Evolutionary conservation across 2,329 filamentous ascomycete species (phyloP).

Genomic region (Xylaria sp.): DNA sequence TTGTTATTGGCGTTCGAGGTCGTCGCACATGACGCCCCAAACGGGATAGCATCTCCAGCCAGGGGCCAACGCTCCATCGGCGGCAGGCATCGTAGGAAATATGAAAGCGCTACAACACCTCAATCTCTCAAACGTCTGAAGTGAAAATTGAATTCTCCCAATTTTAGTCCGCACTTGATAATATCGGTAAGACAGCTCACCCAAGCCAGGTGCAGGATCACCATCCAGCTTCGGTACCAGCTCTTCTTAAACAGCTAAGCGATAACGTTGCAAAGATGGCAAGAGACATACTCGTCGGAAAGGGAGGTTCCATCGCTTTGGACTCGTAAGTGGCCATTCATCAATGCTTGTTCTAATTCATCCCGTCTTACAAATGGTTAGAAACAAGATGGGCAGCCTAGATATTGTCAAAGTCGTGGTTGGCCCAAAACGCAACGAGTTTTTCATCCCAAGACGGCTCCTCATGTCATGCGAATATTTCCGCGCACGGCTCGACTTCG

Average conservation of each 20-base stretch:
- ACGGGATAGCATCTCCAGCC: conserved; percentile 11
- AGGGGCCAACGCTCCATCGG: conserved; percentile 6
- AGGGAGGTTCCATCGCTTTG: conserved; percentile 22
- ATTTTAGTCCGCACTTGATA: background rate
- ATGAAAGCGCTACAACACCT: background rate
- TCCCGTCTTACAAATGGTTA: conserved; percentile 1
- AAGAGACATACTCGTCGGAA: conserved; percentile 27
- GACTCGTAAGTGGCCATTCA: conserved; percentile 31
- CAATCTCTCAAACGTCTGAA: background rate
- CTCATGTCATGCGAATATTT: conserved; percentile 42
- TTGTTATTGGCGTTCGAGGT: background rate
- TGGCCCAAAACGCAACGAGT: conserved; percentile 38
- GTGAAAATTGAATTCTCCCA: background rate
- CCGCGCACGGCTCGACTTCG: conserved; percentile 34
- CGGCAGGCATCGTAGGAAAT: background rate
- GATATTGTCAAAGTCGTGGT: conserved; percentile 41
- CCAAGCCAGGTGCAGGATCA: background rate
- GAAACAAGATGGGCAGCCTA: conserved; percentile 29
- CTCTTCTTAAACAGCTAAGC: conserved; percentile 2
- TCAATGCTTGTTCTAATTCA: background rate
- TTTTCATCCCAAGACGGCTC: conserved; percentile 40
- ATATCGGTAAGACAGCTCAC: background rate
- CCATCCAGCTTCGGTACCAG: background rate
- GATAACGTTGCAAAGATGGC: conserved; percentile 25
- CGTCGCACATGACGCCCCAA: conserved; percentile 9